Conservation (phyloP, 2,329 filamentous ascomycete species). For the Aureobasidium sp. region DNA sequence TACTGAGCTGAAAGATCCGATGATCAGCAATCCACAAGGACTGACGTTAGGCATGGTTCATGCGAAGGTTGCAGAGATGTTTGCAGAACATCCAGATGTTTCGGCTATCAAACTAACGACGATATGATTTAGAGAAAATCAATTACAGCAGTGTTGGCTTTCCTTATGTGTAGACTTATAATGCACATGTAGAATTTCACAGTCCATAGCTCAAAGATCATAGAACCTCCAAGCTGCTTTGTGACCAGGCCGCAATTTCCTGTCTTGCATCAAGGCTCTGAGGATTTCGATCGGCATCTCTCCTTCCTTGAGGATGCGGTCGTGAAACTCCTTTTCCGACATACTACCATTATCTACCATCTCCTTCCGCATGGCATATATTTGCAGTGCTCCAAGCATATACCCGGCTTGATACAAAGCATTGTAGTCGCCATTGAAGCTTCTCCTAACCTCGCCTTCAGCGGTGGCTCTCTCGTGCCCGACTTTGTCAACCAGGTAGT, state of each 20-base stretch:
- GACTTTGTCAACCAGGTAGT: constrained; percentile 50
- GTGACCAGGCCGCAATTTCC: constrained; percentile 39
- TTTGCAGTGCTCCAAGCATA: constrained; percentile 53
- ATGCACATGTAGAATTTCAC: too few relatives aligned
- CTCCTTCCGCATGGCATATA: constrained; percentile 47
- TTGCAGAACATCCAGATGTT: background rate
- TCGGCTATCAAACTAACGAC: background rate
- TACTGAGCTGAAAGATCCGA: background rate
- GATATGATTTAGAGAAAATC: too few relatives aligned
- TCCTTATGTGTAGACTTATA: too few relatives aligned
- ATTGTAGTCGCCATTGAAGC: constrained; percentile 49
- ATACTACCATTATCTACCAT: constrained; percentile 35
- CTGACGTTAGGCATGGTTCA: background rate
- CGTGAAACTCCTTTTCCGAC: constrained; percentile 51
- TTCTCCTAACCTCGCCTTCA: constrained; percentile 54
- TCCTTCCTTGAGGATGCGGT: constrained; percentile 45
- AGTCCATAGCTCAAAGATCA: background rate
- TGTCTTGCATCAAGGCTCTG: constrained; percentile 41
- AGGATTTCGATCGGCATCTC: constrained; percentile 51
- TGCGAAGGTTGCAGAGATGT: background rate
- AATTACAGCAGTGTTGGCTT: too few relatives aligned
- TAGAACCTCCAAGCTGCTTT: constrained; percentile 48
- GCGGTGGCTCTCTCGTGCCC: constrained; percentile 55
- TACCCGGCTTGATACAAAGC: constrained; percentile 56
- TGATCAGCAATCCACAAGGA: background rate